Base-by-base conservation (phyloP, 2,329 filamentous ascomycete genomes). In the Penicillium rolfsii region DNA sequence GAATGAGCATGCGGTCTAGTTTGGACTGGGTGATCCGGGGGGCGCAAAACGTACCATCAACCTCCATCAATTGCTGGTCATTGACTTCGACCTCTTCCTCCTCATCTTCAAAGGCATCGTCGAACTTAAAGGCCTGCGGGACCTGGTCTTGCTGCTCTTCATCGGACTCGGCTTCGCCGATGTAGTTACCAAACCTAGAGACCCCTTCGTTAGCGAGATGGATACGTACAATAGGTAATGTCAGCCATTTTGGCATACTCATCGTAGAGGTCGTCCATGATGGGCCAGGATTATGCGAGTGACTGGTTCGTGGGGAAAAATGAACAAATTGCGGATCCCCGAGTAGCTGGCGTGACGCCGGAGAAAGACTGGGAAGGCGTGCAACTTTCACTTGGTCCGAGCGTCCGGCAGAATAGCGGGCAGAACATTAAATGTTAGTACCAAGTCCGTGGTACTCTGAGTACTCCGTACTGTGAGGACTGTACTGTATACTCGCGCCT, bases 221-320 rank as follows among this genome's bases (percentile, higher is more conserved):
- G 55, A 46, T 30, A 11, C 30, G 30, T 33, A 33, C 9, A 11
- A 11, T 12, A 33, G 7, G 19, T 22, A 33, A 52, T 57, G 22
- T 11, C n/a, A 35, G 30, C 7, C n/a, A 35, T 30, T 41, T 30
- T 26, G 55, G 64, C 69, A 67, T 82, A 96, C 91, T 98, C 94
- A 81, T 98, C 94, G 77, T 98, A 97, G 71, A 97, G 88, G 79
- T 97, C 93, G 83, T 97, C 93, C 93, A 97, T 95, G 71, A 71
- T 80, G 74, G 62, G 62, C 59, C 63, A 53, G 57, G 58, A 26
- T 56, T 56, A 50, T 50, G 52, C 46, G 54, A 41, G 36, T 43
- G 11, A 22, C 11, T 41, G 41, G 26, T 35, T 40, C 24, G 19
- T 26, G 50, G 24, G 24, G 35, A 24, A 52, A 46, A 49, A 12